Base-by-base conservation (phyloP, 164 flowering plant genomes). In the Stephania cephalantha region DNA sequence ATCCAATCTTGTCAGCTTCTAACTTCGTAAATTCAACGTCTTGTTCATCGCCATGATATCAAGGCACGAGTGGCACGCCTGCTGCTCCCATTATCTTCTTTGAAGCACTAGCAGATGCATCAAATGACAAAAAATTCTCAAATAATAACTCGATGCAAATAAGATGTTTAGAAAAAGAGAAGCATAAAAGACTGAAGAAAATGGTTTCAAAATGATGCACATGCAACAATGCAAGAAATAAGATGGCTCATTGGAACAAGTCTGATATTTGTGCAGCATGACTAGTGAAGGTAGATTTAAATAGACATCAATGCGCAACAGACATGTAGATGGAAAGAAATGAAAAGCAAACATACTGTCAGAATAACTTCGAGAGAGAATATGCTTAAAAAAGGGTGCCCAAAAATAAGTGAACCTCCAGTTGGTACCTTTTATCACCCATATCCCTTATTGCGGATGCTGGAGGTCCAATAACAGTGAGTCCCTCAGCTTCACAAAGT, bases 71-170 rank as follows among this genome's bases (percentile, higher is more conserved):
- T 9, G 99, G 99, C 18, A 95, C 98, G 72, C 95, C 97, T 42
- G 98, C 99, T 69, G 92, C 97, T 72, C 98, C 97, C 99, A 95
- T 95, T 84, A 95, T 95, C 85, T 94, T 89, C 87, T 95, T 95
- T 69, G 99, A 95, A n/a, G 99, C 99, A 90, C 99, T 93, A 80
- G 66, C 46, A 70, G 68, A 64, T 76, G n/a, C 67, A 79, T 35
- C 65, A 29, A 72, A 71, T 44, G 71, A 52, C 46, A n/a, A 73
- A 71, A 45, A 42, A 75, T n/a, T 61, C 50, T 63, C 15, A 11
- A 20, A 55, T 9, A 55, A 4, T 20, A 73, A 35, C 46, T 52
- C 30, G 45, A 55, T 29, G 29, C 29, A 53, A 10, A 30, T 44
- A 52, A 31, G 55, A 6, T n/a, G 1, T 25, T n/a, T 64, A 64